These are phyloP conservation scores for Fusarium sororula DNA, from an alignment of 2,329 filamentous ascomycete genomes.

Conservation along the genomic window DNA sequence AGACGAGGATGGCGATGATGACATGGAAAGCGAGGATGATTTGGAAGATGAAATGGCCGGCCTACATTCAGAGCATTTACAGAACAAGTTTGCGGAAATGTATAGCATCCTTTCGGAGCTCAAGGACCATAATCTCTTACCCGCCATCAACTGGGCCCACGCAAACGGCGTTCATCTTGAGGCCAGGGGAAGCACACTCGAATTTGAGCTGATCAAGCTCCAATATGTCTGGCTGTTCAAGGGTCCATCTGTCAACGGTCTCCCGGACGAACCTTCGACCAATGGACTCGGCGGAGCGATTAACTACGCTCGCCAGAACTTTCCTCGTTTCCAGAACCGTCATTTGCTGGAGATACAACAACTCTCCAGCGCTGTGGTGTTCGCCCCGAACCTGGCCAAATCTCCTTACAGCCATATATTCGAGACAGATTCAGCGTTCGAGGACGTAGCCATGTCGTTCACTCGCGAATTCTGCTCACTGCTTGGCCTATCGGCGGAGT, in stretches of 20 bases:
- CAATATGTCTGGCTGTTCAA: slow-evolving; percentile 92
- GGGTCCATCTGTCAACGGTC: slow-evolving; percentile 63
- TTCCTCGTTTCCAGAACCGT: slow-evolving; percentile 76
- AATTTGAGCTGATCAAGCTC: slow-evolving; percentile 91
- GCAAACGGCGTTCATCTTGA: slow-evolving; percentile 77
- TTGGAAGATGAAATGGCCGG: slow-evolving; percentile 38
- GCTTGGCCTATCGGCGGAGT: slow-evolving; percentile 88
- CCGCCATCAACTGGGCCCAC: slow-evolving; percentile 89
- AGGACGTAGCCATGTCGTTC: slow-evolving; percentile 86
- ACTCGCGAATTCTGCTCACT: slow-evolving; percentile 94
- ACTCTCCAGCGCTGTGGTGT: slow-evolving; percentile 83
- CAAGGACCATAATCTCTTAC: slow-evolving; percentile 76
- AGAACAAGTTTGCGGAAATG: slow-evolving; percentile 86
- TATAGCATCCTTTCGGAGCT: slow-evolving; percentile 87
- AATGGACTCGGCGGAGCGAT: slow-evolving; percentile 73
- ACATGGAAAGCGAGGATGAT: slow-evolving; percentile 47
- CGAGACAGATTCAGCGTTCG: slow-evolving; percentile 78
- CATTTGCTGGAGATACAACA: slow-evolving; percentile 84
- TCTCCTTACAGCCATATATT: slow-evolving; percentile 87
- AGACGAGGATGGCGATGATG: slow-evolving; percentile 47
- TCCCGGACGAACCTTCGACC: slow-evolving; percentile 58
- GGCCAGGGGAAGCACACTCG: slow-evolving; percentile 85
- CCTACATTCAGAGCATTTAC: slow-evolving; percentile 63
- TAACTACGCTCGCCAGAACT: slow-evolving; percentile 78
- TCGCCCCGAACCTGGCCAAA: slow-evolving; percentile 73